Base-by-base conservation (phyloP, 1,284 basidiomycete genomes). In the Ganoderma multipileum region DNA sequence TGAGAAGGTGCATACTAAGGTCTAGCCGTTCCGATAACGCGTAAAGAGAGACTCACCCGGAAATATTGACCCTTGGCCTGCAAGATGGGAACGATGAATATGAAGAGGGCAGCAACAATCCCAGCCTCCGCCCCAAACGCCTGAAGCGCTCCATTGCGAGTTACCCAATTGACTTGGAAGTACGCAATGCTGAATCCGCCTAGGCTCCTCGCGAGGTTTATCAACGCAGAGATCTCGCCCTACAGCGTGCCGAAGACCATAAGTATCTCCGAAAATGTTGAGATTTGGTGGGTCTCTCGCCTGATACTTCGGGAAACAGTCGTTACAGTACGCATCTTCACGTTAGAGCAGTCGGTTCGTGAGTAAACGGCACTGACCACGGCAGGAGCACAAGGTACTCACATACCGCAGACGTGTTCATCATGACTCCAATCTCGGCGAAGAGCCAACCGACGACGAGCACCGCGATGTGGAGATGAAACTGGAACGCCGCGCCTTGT, bases 391-490 rank as follows among this genome's bases (percentile, higher is more conserved):
- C 5, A 26, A 39, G n/a, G 30, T 7, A 75, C 84, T 63, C 65
- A 85, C 83, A 88, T 52, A 88, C 80, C 2, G 83, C 86, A n/a
- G 87, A 85, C 0, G 87, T 89, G 69, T 83, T 86, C 71, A 89
- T 81, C 87, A 89, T 89, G 66, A 85, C 79, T 0, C 85, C 79
- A 8, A 84, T 71, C 68, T 86, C 82, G 0, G 86, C 84, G 41
- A 88, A 83, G 0, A 86, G 87, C 88, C 88, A 89, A 3, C 87
- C 87, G 77, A 89, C 81, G 1, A 89, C 79, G 30, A 89, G 65
- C 3, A 83, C 87, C 3, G 78, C 82, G n/a, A 85, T 77, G 58
- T 81, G 82, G 23, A 89, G 76, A 64, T 88, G 83, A 52, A 85
- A 82, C 72, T 90, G 82, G 60, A 89, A 78, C 0, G 86, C 78